These are phyloP conservation scores for Eucalyptus polyanthemos DNA, from an alignment of 345 rosid species.

Conservation along the genomic window DNA sequence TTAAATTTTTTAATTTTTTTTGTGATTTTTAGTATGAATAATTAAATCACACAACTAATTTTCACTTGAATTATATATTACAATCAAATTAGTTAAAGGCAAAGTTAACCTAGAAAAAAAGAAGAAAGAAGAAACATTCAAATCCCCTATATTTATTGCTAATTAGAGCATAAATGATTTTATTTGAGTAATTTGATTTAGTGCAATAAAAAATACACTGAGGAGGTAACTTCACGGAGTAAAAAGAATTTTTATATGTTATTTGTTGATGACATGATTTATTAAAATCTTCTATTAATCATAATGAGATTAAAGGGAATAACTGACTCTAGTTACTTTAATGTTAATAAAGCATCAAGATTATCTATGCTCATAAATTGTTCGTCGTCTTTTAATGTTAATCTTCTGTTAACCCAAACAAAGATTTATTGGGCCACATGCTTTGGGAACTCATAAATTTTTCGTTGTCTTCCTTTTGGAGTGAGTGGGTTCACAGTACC, in stretches of 20 bases:
- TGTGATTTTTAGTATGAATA: background rate
- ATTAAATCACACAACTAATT: background rate
- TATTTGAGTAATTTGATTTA: background rate
- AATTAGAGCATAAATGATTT: background rate
- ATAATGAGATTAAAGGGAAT: background rate
- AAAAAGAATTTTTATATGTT: too few relatives aligned
- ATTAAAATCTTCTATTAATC: too few relatives aligned
- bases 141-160: background rate
- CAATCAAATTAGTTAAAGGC: background rate
- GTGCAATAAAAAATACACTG: background rate
- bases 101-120: background rate
- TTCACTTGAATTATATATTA: background rate
- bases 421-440: too few relatives aligned
- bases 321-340: background rate
- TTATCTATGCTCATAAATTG: too few relatives aligned
- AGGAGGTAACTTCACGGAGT: background rate
- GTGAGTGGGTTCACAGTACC: too few relatives aligned
- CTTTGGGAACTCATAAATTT: too few relatives aligned
- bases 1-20: accelerated
- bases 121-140: background rate
- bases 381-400: too few relatives aligned
- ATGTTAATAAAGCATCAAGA: background rate
- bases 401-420: too few relatives aligned
- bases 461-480: too few relatives aligned
- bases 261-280: background rate